Evolutionary conservation across 345 rosid species (phyloP).

Genomic region (Combretum micranthum): DNA sequence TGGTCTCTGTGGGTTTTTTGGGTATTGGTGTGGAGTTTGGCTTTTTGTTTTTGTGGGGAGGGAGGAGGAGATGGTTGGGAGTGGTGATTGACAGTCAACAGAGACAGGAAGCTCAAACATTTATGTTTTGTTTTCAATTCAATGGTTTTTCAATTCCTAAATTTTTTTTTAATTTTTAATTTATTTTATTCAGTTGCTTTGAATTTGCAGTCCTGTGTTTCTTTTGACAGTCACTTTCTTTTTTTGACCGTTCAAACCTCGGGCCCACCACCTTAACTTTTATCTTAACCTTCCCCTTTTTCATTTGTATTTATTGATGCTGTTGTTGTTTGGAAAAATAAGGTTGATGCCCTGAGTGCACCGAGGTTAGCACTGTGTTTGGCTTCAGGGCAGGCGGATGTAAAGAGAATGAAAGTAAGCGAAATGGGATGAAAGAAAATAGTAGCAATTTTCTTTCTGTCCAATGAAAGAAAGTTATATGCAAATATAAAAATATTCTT

Average conservation of each 20-base stretch:
- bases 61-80: slow-evolving; percentile 8
- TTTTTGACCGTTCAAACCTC: slow-evolving; percentile 65
- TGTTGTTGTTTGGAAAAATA: not conserved
- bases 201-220: not conserved
- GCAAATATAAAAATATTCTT: too few relatives aligned
- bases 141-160: not conserved
- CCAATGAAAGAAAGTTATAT: too few relatives aligned
- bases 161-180: slow-evolving; percentile 6
- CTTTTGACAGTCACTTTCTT: slow-evolving; percentile 13
- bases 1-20: slow-evolving; percentile 1
- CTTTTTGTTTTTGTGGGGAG: not conserved
- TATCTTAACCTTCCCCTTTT: not conserved
- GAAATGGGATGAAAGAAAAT: too few relatives aligned
- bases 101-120: slow-evolving; percentile 28
- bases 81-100: slow-evolving; percentile 22
- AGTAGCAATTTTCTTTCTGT: too few relatives aligned
- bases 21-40: not conserved
- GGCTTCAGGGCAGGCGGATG: too few relatives aligned
- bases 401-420: too few relatives aligned
- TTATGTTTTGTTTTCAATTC: slow-evolving; percentile 8
- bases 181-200: slow-evolving; percentile 1
- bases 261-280: not conserved
- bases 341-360: not conserved
- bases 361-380: too few relatives aligned
- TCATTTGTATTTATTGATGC: not conserved